These are phyloP conservation scores for Plectranthus barbatus DNA, from an alignment of 257 asterid species.

Conservation along the genomic window DNA sequence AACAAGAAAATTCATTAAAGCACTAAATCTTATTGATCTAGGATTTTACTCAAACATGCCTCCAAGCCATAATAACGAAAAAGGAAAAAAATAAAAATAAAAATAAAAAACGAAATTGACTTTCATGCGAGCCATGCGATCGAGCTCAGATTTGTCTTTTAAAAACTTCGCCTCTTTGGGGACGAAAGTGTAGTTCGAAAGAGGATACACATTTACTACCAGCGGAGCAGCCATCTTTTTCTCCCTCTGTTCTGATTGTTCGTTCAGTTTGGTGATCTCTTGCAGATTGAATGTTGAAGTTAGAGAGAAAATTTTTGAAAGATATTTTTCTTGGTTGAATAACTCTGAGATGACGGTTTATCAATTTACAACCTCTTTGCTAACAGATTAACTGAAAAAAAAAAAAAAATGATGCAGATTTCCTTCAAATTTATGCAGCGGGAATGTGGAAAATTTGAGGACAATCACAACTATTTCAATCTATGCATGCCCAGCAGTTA, in stretches of 20 bases:
- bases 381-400: too few species aligned
- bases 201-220: constrained; percentile 63
- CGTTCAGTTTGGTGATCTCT: not conserved
- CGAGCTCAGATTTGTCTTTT: constrained; percentile 78
- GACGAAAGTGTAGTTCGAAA: constrained; percentile 78
- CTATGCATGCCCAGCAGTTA: too few species aligned
- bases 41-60: too few species aligned
- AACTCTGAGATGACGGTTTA: too few species aligned
- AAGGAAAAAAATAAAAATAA: not conserved
- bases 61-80: too few species aligned
- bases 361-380: too few species aligned
- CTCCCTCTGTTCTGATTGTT: not conserved
- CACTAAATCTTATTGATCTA: constrained; percentile 21
- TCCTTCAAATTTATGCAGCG: too few species aligned
- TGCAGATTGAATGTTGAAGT: not conserved
- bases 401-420: too few species aligned
- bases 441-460: too few species aligned
- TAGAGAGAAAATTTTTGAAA: too few species aligned
- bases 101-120: constrained; percentile 41
- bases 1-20: not conserved
- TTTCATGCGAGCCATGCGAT: constrained; percentile 92
- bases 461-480: too few species aligned
- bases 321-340: too few species aligned
- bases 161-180: constrained; percentile 82
- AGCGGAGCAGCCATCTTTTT: constrained; percentile 41